phyloP scores from a whole-genome alignment of 1,284 basidiomycete species.

The Phylloboletellus chloephorus region DNA sequence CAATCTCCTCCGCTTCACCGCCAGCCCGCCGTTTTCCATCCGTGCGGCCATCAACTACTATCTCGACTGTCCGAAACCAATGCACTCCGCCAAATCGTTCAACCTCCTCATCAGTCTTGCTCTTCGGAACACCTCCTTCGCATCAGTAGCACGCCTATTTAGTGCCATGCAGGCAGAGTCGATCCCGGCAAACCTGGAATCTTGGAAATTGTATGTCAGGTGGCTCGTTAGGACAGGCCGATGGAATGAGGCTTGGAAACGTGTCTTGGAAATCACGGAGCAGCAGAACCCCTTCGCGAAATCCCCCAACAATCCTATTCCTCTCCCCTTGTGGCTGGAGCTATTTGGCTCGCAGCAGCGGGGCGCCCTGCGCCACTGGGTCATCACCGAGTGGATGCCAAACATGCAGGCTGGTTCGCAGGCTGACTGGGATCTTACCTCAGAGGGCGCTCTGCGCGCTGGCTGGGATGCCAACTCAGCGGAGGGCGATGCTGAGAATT shows the following conservation, averaged over 20 bases:
- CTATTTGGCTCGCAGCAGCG: conserved; percentile 40
- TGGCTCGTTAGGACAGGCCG: conserved; percentile 43
- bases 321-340: conserved; percentile 49
- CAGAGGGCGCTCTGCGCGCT: background rate
- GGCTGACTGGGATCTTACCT: background rate
- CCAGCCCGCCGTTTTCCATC: conserved; percentile 28
- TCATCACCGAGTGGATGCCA: conserved; percentile 3
- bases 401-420: background rate
- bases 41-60: conserved; percentile 47
- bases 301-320: conserved; percentile 21
- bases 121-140: conserved; percentile 40
- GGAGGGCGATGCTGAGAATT: background rate
- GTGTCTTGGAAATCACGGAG: conserved; percentile 22
- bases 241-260: conserved; percentile 48
- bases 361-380: conserved; percentile 28
- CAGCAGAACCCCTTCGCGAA: conserved; percentile 2
- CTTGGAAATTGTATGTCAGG: conserved; percentile 44
- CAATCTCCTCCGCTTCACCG: conserved; percentile 42
- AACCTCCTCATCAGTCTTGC: conserved; percentile 48
- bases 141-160: conserved; percentile 39
- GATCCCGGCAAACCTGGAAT: conserved; percentile 39
- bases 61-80: conserved; percentile 33
- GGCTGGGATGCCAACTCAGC: background rate
- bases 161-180: conserved; percentile 36
- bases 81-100: conserved; percentile 48